Evolutionary conservation across 2,329 filamentous ascomycete genomes (phyloP), one percentile per base, ranked within the genome.

Genomic region (Botrytis hyacinthi): DNA sequence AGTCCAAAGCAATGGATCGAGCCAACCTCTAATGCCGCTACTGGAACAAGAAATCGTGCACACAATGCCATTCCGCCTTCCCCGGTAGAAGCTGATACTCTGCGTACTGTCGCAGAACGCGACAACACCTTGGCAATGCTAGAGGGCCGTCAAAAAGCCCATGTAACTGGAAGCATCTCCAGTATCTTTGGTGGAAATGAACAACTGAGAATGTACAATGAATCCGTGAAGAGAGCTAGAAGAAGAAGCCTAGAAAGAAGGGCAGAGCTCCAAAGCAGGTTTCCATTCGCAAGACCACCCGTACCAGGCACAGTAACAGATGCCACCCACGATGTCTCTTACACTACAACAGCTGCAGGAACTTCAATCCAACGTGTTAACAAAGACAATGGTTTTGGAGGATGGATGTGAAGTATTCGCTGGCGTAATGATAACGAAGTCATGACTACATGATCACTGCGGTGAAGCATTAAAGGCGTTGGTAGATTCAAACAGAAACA

Each of bases 61-160:
- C 42, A 57, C 12, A 69, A 69, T 26, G 48, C 37, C 4, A 16
- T 59, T 6, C 22, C 18, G 0, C 66, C 37, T 22, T 57, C 48
- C 8, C 9, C 22, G 2, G 10, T 14, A 22, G 35, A 69, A 42
- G 66, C 48, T 4, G 48, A 69, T 42, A 16, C 14, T 9, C 35
- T 69, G 4, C 66, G 66, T n/a, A 69, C 66, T 7, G 66, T 69
- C 12, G 66, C 66, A 18, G 66, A 69, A 32, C 35, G 66, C 9
- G 66, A 69, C n/a, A 69, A 69, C 22, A 16, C 66, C 6, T 57
- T 69, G 16, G 66, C 66, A 6, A 29, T 69, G 9, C 46, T 69
- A 1, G 66, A 69, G 10, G 66, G 66, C 0, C 40, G 66, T 4
- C 18, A 32, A 18, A 29, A 32, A 9, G 16, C 14, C 7, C 16